Evolutionary conservation across 305 asterid species (phyloP), one percentile per base, ranked within the genome.

Genomic region (Salvia sclarea): DNA sequence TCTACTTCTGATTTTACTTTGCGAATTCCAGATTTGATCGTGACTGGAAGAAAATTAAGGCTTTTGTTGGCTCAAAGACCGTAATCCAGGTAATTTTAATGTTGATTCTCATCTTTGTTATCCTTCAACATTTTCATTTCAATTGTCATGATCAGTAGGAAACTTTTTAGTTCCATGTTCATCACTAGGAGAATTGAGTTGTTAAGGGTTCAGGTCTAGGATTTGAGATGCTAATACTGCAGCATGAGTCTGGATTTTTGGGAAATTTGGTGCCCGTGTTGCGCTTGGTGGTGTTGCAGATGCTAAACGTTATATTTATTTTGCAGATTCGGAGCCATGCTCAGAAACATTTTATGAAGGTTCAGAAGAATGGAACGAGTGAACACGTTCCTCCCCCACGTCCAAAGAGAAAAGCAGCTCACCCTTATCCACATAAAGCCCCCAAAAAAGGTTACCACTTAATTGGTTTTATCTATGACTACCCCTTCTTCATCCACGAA

Each of bases 261-360:
- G n/a, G 31, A 18, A 59, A 30, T 48, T 57, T 59, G 63, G 58
- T 56, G 55, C 14, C 17, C 35, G 43, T 40, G 20, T 44, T 68
- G 8, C 21, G 35, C 41, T 50, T 61, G 48, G 25, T 63, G 5
- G 33, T 18, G 3, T 16, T 47, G 61, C 61, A 64, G 72, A 62
- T 63, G 45, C 78, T 80, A 52, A 78, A 17, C 66, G 61, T 11
- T 64, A 47, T 44, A 41, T 62, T 80, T 59, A 28, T 3, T 28
- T 28, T 28, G 78, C 89, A 92, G 97, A 92, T 92, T 24, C 98
- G 95, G 43, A 92, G 98, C 77, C 98, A 90, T 73, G 98, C 98
- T 33, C 98, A 92, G 83, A 92, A 92, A 65, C 86, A 92, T 76
- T 92, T 89, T 75, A 72, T 88, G 81, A 92, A 92, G 84, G 95